Conservation (phyloP, 139 green algal species). For the Zygnema circumcarinatum region DNA sequence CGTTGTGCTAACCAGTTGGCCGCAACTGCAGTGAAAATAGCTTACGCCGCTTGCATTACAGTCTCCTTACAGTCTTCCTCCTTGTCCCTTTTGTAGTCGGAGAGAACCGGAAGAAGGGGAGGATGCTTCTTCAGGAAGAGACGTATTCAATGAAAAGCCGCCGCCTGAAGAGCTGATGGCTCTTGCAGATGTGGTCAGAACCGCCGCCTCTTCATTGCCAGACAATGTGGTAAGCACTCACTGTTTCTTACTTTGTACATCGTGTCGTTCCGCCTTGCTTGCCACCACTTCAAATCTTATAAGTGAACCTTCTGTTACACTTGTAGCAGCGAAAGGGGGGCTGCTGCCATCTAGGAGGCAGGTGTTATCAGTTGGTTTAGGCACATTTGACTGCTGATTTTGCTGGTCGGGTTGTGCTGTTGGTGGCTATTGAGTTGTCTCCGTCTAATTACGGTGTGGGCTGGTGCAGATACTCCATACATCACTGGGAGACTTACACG, state of each 20-base stretch:
- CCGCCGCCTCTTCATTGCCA: conserved; percentile 3
- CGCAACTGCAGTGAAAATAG: too few species aligned
- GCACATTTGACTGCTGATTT: too few species aligned
- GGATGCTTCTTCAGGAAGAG: conserved; percentile 75
- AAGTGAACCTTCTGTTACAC: not conserved
- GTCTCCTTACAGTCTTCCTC: too few species aligned
- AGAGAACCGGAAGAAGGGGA: conserved; percentile 74
- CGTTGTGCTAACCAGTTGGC: too few species aligned
- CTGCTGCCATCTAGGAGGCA: not conserved
- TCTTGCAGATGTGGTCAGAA: conserved; percentile 38
- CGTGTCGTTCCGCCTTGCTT: not conserved
- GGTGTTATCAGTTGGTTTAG: too few species aligned
- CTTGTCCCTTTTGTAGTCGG: conserved; percentile 29
- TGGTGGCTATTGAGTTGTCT: too few species aligned
- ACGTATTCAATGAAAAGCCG: conserved; percentile 97
- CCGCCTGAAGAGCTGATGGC: conserved; percentile 61
- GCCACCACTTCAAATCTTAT: not conserved
- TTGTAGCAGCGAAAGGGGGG: not conserved
- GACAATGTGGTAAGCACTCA: conserved; percentile 42
- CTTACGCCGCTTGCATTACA: too few species aligned
- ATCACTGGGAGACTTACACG: conserved; percentile 76
- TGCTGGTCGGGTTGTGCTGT: too few species aligned
- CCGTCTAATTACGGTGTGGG: too few species aligned
- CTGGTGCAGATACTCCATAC: conserved; percentile 84
- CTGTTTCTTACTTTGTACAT: conserved; percentile 6